phyloP scores from a whole-genome alignment of 2,329 filamentous ascomycete species.

The Knufia fluminis region DNA sequence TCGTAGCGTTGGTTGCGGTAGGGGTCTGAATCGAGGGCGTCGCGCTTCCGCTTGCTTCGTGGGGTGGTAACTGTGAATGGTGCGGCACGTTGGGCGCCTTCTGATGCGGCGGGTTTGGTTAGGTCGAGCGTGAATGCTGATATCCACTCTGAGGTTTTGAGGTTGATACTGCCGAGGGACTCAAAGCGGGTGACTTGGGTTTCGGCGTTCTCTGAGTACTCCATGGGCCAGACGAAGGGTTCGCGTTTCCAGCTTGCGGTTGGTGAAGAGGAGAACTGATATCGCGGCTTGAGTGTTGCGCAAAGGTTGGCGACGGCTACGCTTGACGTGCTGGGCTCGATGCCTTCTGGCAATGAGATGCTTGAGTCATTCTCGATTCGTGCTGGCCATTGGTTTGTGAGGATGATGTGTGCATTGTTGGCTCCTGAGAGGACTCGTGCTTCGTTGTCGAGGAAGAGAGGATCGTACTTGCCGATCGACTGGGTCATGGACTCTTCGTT shows the following conservation, averaged over 20 bases:
- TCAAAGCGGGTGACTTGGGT: conserved; percentile 75
- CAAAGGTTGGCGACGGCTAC: conserved; percentile 70
- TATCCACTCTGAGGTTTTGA: conserved; percentile 58
- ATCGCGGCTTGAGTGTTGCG: conserved; percentile 72
- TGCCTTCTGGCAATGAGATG: conserved; percentile 46
- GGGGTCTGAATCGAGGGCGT: conserved; percentile 27
- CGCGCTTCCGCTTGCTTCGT: conserved; percentile 50
- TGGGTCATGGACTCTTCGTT: conserved; percentile 53
- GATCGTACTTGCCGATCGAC: conserved; percentile 64
- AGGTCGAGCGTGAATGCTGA: conserved; percentile 60
- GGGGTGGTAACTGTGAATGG: conserved; percentile 29
- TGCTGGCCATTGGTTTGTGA: conserved; percentile 80
- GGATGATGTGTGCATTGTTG: conserved; percentile 71
- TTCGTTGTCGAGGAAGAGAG: conserved; percentile 68
- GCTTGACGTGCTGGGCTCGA: conserved; percentile 43
- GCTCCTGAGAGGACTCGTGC: conserved; percentile 66
- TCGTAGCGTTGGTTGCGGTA: conserved; percentile 6
- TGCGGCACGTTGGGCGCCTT: conserved; percentile 22
- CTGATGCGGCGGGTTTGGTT: conserved; percentile 56
- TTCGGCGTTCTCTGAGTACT: conserved; percentile 42
- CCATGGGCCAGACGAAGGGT: conserved; percentile 65
- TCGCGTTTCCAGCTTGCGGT: conserved; percentile 79
- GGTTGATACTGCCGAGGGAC: conserved; percentile 71
- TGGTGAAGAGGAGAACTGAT: conserved; percentile 70
- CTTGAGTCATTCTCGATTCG: conserved; percentile 62